Evolutionary conservation across 2,329 filamentous ascomycete genomes (phyloP), one percentile per base, ranked within the genome.

Genomic region (Pseudocercospora cruenta): DNA sequence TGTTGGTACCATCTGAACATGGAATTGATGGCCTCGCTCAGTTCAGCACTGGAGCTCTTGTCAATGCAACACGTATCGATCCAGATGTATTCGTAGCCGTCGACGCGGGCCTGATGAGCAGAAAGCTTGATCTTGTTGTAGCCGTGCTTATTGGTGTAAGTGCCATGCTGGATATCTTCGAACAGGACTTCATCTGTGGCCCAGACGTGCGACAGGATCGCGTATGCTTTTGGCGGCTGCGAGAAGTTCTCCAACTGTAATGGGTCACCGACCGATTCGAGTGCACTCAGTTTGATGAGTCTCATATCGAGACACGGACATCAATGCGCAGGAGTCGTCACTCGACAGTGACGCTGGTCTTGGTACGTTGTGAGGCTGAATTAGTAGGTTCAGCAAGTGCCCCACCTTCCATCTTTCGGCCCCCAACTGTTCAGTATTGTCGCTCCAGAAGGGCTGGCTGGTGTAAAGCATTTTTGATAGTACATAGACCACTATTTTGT

Each of bases 31-130:
- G 70, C 64, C 60, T 71, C 69, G 0, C 62, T 63, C 1, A 73
- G 47, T 49, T 73, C 71, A 0, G 66, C 39, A 5, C 62, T 66
- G 47, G 62, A 72, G 5, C 49, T 49, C 24, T 70, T 70, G 53
- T 73, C 59, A 36, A 73, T 73, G 62, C 71, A 71, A 53, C 67
- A 71, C 2, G 71, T 71, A 31, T 73, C 72, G 26, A 72, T 45
- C 71, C 72, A 74, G 22, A 66, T 8, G 16, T 45, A 63, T 2
- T 66, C 60, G 6, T 55, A 55, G 21, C 22, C 51, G 12, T 55
- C 51, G 12, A 55, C 7, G 1, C 21, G 4, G 14, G 51, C 51
- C 22, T 55, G 19, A 26, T 7, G n/a, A 19, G 51, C 16, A 24
- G 51, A 6, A n/a, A 19, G 16, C 22, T 55, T 55, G 51, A 54